These are phyloP conservation scores for Coccomyxa subellipsoidea DNA, from an alignment of 163 green algal genomes.

Conservation along the genomic window DNA sequence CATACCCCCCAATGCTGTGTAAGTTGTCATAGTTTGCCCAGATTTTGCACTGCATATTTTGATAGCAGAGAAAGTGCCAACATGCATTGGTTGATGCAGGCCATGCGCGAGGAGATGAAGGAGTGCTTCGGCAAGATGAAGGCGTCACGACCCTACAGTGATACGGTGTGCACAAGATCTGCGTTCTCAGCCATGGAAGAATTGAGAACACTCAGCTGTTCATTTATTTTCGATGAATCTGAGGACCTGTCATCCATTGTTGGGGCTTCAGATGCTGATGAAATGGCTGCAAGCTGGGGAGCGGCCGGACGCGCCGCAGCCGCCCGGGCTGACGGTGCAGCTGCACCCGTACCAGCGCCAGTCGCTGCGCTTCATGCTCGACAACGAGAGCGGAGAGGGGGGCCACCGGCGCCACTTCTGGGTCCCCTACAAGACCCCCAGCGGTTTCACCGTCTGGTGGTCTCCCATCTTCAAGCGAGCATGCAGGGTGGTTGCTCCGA, in stretches of 20 bases:
- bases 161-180: not conserved
- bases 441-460: conserved; percentile 44
- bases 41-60: no score
- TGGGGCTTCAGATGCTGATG: conserved; percentile 16
- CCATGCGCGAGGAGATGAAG: not conserved
- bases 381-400: conserved; percentile 44
- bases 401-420: conserved; percentile 50
- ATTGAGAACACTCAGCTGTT: no score
- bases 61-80: not conserved
- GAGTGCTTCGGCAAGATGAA: not conserved
- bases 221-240: not conserved
- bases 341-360: conserved; percentile 70
- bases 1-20: not conserved
- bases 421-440: conserved; percentile 14
- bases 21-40: no score
- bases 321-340: conserved; percentile 42
- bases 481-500: conserved; percentile 31
- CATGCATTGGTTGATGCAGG: not conserved
- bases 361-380: conserved; percentile 65
- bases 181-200: not conserved
- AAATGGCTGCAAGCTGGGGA: conserved; percentile 32
- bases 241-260: not conserved
- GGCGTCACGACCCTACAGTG: not conserved
- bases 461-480: conserved; percentile 42
- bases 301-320: conserved; percentile 34